These are phyloP conservation scores for Microdochium trichocladiopsis DNA, from an alignment of 2,329 filamentous ascomycete species.

Conservation along the genomic window DNA sequence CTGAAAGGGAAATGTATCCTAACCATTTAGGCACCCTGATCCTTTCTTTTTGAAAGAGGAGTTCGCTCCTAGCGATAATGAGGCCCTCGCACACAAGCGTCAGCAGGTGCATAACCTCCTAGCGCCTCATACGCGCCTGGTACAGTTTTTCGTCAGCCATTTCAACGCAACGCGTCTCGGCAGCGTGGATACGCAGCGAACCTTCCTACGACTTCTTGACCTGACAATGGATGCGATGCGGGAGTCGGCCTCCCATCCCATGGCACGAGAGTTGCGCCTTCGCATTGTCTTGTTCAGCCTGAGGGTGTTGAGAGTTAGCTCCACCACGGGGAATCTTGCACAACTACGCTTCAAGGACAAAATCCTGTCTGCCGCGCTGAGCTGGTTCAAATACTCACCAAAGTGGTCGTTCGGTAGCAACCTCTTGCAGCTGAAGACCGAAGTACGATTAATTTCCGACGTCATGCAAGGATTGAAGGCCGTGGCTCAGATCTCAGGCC, in stretches of 20 bases:
- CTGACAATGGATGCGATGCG: constrained; percentile 71
- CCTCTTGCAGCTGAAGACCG: constrained; percentile 85
- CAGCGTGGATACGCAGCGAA: constrained; percentile 70
- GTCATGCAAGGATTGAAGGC: constrained; percentile 60
- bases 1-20: constrained; percentile 12
- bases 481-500: constrained; percentile 52
- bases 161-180: constrained; percentile 89
- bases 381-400: constrained; percentile 80
- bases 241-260: constrained; percentile 67
- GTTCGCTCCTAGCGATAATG: constrained; percentile 84
- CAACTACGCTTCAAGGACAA: constrained; percentile 85
- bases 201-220: constrained; percentile 76
- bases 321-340: constrained; percentile 52
- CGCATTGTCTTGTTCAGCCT: constrained; percentile 80
- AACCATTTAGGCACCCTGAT: constrained; percentile 56
- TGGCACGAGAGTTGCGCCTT: constrained; percentile 88
- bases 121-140: constrained; percentile 74
- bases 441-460: constrained; percentile 74
- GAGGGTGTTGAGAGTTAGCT: constrained; percentile 67
- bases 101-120: constrained; percentile 76
- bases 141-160: constrained; percentile 89
- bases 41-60: constrained; percentile 90
- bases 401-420: constrained; percentile 97
- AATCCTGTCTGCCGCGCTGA: constrained; percentile 76
- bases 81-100: constrained; percentile 65